These are phyloP conservation scores for Wickerhamiella parazyma DNA, from an alignment of 805 yeast genomes.

Conservation along the genomic window DNA sequence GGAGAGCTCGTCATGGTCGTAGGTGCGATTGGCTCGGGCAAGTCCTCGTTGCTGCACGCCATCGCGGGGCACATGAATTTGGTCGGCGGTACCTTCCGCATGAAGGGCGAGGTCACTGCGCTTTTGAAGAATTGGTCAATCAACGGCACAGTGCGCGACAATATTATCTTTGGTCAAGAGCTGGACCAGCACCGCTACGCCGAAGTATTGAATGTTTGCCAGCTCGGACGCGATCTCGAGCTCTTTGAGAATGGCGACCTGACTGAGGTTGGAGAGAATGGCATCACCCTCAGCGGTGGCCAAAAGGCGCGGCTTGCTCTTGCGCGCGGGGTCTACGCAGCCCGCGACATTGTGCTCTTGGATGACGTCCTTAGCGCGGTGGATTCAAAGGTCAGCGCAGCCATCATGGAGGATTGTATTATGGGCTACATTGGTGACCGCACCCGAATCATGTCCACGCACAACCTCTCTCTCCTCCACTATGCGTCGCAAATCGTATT, in stretches of 20 bases:
- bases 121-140: slow-evolving; percentile 78
- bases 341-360: slow-evolving; percentile 48
- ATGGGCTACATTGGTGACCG: slow-evolving; percentile 40
- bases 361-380: slow-evolving; percentile 84
- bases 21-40: slow-evolving; percentile 78
- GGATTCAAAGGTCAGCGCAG: slow-evolving; percentile 73
- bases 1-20: slow-evolving; percentile 66
- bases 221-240: slow-evolving; percentile 12
- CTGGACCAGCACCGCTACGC: slow-evolving; percentile 20
- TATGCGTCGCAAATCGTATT: slow-evolving; percentile 59
- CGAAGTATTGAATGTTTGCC: slow-evolving; percentile 10
- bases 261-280: slow-evolving; percentile 76
- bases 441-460: slow-evolving; percentile 73
- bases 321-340: slow-evolving; percentile 68
- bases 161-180: slow-evolving; percentile 44
- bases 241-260: slow-evolving; percentile 11
- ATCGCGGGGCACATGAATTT: slow-evolving; percentile 58
- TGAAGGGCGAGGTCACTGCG: slow-evolving; percentile 41
- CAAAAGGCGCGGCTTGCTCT: slow-evolving; percentile 77
- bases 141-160: slow-evolving; percentile 62
- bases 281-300: slow-evolving; percentile 80
- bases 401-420: slow-evolving; percentile 58
- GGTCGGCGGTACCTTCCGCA: slow-evolving; percentile 35
- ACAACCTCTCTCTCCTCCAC: slow-evolving; percentile 59
- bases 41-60: slow-evolving; percentile 58